phyloP scores from a whole-genome alignment of 768 basidiomycete genomes.

The Candolleomyces efflorescens region DNA sequence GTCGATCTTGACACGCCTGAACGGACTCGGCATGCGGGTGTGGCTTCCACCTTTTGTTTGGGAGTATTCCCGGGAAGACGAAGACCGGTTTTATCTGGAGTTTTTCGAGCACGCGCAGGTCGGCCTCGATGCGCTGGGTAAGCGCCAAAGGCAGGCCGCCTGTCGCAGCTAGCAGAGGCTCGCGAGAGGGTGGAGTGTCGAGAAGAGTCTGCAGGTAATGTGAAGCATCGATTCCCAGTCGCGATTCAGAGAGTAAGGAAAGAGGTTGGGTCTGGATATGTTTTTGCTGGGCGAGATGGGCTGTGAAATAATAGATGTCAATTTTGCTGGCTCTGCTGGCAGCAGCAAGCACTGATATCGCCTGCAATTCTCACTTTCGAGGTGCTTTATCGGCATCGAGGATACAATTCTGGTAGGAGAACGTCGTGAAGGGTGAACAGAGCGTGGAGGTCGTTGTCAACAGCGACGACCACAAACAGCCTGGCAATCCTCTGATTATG shows the following conservation, averaged over 20 bases:
- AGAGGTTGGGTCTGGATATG: constrained; percentile 81
- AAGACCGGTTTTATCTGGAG: constrained; percentile 97
- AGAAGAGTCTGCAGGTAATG: constrained; percentile 82
- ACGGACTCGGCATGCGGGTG: constrained; percentile 52
- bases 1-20: constrained; percentile 71
- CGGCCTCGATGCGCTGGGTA: constrained; percentile 82
- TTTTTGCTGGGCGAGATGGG: constrained; percentile 83
- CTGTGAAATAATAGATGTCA: constrained; percentile 35
- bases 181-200: constrained; percentile 71
- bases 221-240: constrained; percentile 95
- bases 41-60: constrained; percentile 69
- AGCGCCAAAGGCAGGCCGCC: constrained; percentile 92
- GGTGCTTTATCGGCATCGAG: constrained; percentile 75
- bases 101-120: constrained; percentile 87
- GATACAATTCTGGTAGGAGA: constrained; percentile 7
- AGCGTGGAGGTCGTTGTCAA: constrained; percentile 30
- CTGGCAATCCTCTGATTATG: constrained; percentile 19
- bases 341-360: too few species aligned
- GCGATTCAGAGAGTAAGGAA: constrained; percentile 79
- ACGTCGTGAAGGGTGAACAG: constrained; percentile 24
- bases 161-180: constrained; percentile 91
- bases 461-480: constrained; percentile 27
- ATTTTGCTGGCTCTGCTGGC: constrained; percentile 4
- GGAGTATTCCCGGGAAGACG: constrained; percentile 87
- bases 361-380: constrained; percentile 59